These are phyloP conservation scores for Taiwanofungus camphoratus DNA, from an alignment of 1,284 basidiomycete genomes.

Conservation along the genomic window DNA sequence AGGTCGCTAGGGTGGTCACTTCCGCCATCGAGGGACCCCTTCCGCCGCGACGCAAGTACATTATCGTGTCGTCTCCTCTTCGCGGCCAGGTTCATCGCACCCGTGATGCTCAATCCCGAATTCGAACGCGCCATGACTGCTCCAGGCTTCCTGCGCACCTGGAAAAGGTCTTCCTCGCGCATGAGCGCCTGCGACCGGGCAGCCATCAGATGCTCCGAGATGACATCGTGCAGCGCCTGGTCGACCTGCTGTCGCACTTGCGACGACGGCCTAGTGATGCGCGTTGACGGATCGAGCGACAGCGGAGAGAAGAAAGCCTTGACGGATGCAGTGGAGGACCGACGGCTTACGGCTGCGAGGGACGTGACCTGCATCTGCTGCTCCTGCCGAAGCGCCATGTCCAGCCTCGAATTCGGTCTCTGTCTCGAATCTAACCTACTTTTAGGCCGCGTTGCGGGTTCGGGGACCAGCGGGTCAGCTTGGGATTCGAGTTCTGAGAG, in stretches of 20 bases:
- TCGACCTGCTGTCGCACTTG: slow-evolving; percentile 66
- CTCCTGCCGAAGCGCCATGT: slow-evolving; percentile 19
- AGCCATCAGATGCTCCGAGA: slow-evolving; percentile 55
- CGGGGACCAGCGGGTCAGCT: slow-evolving; percentile 7
- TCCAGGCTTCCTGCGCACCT: slow-evolving; percentile 36
- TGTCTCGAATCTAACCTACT: slow-evolving; percentile 12
- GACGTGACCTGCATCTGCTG: slow-evolving; percentile 12
- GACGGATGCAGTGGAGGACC: slow-evolving; percentile 53
- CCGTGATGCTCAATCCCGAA: slow-evolving; percentile 39
- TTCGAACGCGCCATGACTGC: slow-evolving; percentile 24
- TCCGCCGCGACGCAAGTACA: slow-evolving; percentile 52
- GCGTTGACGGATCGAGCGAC: slow-evolving; percentile 44
- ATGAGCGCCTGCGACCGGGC: slow-evolving; percentile 55
- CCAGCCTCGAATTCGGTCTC: slow-evolving; percentile 21
- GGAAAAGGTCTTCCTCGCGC: slow-evolving; percentile 60
- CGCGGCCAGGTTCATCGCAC: slow-evolving; percentile 42
- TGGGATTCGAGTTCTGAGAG: slow-evolving; percentile 46
- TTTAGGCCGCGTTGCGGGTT: background rate
- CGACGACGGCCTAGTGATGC: slow-evolving; percentile 60
- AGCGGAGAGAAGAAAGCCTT: slow-evolving; percentile 48
- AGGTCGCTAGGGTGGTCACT: slow-evolving; percentile 12
- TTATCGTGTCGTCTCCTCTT: slow-evolving; percentile 65
- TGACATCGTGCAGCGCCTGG: slow-evolving; percentile 61
- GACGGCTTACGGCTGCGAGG: slow-evolving; percentile 37
- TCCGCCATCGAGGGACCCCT: slow-evolving; percentile 32